Base-by-base conservation (phyloP, 176 grass and related monocot genomes). In the Dendrocalamus sinicus region DNA sequence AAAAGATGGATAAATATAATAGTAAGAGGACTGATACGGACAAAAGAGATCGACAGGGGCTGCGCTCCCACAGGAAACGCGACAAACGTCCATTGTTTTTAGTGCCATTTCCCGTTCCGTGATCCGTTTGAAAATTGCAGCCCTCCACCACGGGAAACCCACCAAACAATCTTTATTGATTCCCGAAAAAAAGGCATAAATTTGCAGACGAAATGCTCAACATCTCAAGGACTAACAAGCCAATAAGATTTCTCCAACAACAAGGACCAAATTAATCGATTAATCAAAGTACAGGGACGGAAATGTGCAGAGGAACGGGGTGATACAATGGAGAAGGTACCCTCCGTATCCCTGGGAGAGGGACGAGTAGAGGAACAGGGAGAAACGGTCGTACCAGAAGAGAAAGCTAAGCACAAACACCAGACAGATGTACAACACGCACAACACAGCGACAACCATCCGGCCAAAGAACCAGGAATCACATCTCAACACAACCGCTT, bases 281-380 rank as follows among this genome's bases (percentile, higher is more conserved):
- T 5, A 43, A 63, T 57, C 65, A 16, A 85, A 71, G 83, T 82
- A 77, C 85, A 91, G 1, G 43, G 69, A 84, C 32, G 1, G 22
- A 72, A 70, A 84, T 22, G 22, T 26, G 45, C 47, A 66, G 89
- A 73, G 14, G 79, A 82, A 87, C 48, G 8, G 75, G 28, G 79
- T 1, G 45, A 81, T 8, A 62, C 70, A 58, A 2, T 28, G 83
- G 67, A 71, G 70, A 16, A 73, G 39, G 47, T 20, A 14, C 4
- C 50, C n/a, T 13, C 63, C 84, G 24, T 51, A 51, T 3, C 24
- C 53, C 24, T 47, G 16, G 43, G 13, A 75, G 45, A 57, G 80
- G 51, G 48, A 40, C 7, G 43, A 72, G 79, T 19, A 67, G 5
- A 86, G 67, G 32, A 74, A 8, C 35, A 73, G 57, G 20, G 45